phyloP scores from a whole-genome alignment of 129 eudicot genomes.

The Rutidosis leptorrhynchoides region DNA sequence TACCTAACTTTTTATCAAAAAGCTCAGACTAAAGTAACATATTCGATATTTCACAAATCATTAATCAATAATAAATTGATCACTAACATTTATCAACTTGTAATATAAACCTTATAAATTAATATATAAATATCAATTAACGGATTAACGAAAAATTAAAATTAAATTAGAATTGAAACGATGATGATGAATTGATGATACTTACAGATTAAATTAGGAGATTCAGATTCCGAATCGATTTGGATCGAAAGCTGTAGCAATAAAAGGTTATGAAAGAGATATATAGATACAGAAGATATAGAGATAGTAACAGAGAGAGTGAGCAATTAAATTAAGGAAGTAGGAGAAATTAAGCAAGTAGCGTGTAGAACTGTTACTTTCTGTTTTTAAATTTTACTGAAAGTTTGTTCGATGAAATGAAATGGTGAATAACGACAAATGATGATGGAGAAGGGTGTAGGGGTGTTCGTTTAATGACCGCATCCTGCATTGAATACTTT shows the following conservation, averaged over 20 bases:
- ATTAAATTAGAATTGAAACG: background rate
- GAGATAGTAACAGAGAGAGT: background rate
- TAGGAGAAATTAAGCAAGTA: conserved; percentile 15
- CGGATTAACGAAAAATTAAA: background rate
- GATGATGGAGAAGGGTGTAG: conserved; percentile 10
- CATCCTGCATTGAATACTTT: background rate
- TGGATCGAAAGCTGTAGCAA: background rate
- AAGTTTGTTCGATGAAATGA: background rate
- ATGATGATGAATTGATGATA: conserved; percentile 12
- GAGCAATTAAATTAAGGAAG: conserved; percentile 23
- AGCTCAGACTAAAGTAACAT: conserved; percentile 5
- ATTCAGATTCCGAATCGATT: conserved; percentile 4
- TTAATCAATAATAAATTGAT: conserved; percentile 4
- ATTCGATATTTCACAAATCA: background rate
- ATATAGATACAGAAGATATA: background rate
- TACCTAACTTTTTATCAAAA: background rate
- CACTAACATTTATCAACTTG: background rate
- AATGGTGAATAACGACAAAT: conserved; percentile 16
- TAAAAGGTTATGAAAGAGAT: conserved; percentile 1
- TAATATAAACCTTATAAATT: background rate
- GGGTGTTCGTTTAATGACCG: conserved; percentile 30
- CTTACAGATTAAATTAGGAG: conserved; percentile 26
- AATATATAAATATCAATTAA: background rate
- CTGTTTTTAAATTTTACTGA: conserved; percentile 15
- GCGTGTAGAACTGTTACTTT: conserved; percentile 30